phyloP scores from a whole-genome alignment of 2,329 filamentous ascomycete species.

The Hypocreales sp. region DNA sequence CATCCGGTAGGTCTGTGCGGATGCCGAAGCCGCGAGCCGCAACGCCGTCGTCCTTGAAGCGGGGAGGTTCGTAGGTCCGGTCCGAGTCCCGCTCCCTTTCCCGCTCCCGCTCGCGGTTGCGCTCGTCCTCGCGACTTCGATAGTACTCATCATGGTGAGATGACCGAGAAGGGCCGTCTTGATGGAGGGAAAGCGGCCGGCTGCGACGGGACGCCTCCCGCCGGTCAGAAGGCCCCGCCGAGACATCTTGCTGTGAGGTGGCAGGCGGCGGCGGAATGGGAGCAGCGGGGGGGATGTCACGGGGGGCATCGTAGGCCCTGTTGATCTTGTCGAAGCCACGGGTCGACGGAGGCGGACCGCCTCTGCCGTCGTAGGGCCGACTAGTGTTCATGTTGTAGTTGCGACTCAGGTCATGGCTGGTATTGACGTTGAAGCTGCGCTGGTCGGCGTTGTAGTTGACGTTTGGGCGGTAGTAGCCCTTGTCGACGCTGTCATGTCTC shows the following conservation, averaged over 20 bases:
- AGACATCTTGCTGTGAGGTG: constrained; percentile 7
- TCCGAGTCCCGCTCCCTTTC: constrained; percentile 22
- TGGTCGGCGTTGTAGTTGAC: constrained; percentile 33
- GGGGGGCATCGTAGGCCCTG: constrained; percentile 31
- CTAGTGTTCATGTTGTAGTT: constrained; percentile 21
- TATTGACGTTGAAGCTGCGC: constrained; percentile 29
- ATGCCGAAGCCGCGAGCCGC: constrained; percentile 35
- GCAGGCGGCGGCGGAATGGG: constrained; percentile 20
- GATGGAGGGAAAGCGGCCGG: constrained; percentile 36
- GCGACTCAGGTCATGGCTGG: constrained; percentile 25
- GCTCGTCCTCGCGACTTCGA: constrained; percentile 31
- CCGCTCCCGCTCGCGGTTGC: constrained; percentile 21
- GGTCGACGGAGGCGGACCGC: constrained; percentile 51
- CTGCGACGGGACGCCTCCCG: constrained; percentile 12
- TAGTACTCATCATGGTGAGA: constrained; percentile 32
- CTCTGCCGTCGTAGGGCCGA: constrained; percentile 21
- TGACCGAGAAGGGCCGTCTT: constrained; percentile 29
- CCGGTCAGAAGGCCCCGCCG: constrained; percentile 4
- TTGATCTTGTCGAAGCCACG: constrained; percentile 57
- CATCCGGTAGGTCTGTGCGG: constrained; percentile 22
- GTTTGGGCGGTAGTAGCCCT: constrained; percentile 38
- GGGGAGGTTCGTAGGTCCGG: constrained; percentile 11
- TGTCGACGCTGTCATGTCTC: constrained; percentile 40
- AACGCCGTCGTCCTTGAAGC: constrained; percentile 31
- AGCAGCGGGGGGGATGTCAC: constrained; percentile 25